These are phyloP conservation scores for Sarocladium kiliense DNA, from an alignment of 2,329 filamentous ascomycete genomes.

Conservation along the genomic window DNA sequence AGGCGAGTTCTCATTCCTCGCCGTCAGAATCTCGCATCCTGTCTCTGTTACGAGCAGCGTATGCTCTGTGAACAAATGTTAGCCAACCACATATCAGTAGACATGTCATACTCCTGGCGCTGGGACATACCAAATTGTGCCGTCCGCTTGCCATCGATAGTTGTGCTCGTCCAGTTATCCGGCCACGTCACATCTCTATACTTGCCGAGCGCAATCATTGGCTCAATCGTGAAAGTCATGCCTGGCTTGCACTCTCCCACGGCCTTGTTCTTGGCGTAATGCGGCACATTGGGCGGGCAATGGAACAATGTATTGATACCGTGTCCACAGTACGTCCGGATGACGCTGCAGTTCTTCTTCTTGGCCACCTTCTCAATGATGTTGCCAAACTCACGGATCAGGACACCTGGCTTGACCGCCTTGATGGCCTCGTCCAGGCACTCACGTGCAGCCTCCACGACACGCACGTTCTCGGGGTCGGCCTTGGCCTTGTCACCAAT, in stretches of 20 bases:
- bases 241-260: conserved; percentile 90
- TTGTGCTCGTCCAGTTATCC: conserved; percentile 97
- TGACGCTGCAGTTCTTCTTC: conserved; percentile 76
- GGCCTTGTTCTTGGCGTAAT: conserved; percentile 98
- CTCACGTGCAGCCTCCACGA: conserved; percentile 85
- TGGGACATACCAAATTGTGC: conserved; percentile 79
- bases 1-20: conserved; percentile 65
- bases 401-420: conserved; percentile 85
- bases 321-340: conserved; percentile 94
- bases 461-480: conserved; percentile 80
- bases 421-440: conserved; percentile 88
- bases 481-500: conserved; percentile 82
- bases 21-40: conserved; percentile 77
- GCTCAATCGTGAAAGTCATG: conserved; percentile 99
- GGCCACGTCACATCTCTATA: conserved; percentile 95
- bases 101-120: too few relatives aligned
- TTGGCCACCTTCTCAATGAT: conserved; percentile 96
- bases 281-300: conserved; percentile 86
- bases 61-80: conserved; percentile 51
- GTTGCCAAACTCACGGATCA: conserved; percentile 90
- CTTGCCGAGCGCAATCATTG: conserved; percentile 92
- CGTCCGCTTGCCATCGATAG: conserved; percentile 80
- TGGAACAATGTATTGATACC: conserved; percentile 94
- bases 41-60: conserved; percentile 78
- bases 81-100: too few relatives aligned